These are phyloP conservation scores for Globisporangium sylvaticum DNA, from an alignment of 352 stramenopile species.

Conservation along the genomic window DNA sequence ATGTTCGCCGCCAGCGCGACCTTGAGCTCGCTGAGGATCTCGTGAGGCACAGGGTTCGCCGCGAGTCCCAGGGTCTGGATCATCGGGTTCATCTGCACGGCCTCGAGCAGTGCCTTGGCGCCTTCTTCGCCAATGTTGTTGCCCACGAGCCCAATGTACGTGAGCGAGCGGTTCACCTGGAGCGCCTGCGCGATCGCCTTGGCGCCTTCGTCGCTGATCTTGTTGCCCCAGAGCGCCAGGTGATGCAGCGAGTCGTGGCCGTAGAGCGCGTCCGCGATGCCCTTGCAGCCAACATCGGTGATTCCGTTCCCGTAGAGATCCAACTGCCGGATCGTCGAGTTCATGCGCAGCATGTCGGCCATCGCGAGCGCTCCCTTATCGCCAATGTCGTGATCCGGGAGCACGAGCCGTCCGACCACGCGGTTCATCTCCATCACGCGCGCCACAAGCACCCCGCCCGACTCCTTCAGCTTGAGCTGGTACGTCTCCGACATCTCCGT, in stretches of 20 bases:
- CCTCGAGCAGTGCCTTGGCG: slow-evolving; percentile 38
- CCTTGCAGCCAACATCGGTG: slow-evolving; percentile 23
- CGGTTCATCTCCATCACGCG: slow-evolving; percentile 51
- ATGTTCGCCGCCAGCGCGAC: slow-evolving; percentile 45
- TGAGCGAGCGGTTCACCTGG: slow-evolving; percentile 47
- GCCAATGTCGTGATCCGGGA: slow-evolving; percentile 51
- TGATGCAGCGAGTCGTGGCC: slow-evolving; percentile 47
- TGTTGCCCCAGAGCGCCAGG: slow-evolving; percentile 39
- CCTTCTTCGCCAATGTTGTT: slow-evolving; percentile 43
- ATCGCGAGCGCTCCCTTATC: slow-evolving; percentile 41
- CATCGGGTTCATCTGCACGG: slow-evolving; percentile 39
- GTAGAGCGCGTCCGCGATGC: slow-evolving; percentile 37
- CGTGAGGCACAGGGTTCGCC: slow-evolving; percentile 38
- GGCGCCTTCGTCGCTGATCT: slow-evolving; percentile 41
- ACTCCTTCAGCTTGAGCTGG: slow-evolving; percentile 29
- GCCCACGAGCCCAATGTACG: slow-evolving; percentile 42
- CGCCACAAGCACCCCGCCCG: slow-evolving; percentile 38
- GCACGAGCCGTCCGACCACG: slow-evolving; percentile 37
- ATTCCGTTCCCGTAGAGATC: slow-evolving; percentile 52
- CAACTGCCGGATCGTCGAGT: slow-evolving; percentile 45
- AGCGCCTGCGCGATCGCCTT: slow-evolving; percentile 41
- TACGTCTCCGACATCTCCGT: slow-evolving; percentile 51
- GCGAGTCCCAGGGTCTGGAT: slow-evolving; percentile 40
- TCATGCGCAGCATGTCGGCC: slow-evolving; percentile 47
- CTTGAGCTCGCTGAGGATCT: slow-evolving; percentile 35